phyloP scores from a whole-genome alignment of 148 eudicot genomes.

The Silene latifolia region DNA sequence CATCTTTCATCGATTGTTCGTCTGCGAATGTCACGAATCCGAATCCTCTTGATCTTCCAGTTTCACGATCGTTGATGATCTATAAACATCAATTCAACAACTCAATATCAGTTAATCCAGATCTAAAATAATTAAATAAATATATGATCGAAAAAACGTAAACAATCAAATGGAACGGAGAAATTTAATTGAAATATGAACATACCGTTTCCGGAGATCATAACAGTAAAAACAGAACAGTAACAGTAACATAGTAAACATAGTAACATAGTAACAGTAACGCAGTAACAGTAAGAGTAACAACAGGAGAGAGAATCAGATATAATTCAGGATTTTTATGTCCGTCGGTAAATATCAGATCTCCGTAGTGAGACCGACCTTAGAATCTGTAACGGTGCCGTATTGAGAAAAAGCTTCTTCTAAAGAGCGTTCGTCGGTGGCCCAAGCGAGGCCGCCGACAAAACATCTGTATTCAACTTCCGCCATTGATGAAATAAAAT shows the following conservation, averaged over 20 bases:
- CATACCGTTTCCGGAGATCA: slow-evolving; percentile 84
- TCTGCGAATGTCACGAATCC: slow-evolving; percentile 72
- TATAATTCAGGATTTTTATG: background rate
- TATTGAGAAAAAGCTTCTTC: slow-evolving; percentile 58
- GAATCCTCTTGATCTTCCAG: slow-evolving; percentile 82
- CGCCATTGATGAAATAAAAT: background rate
- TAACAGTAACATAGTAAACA: slow-evolving; percentile 22
- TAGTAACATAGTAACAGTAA: slow-evolving; percentile 18
- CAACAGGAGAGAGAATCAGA: slow-evolving; percentile 7
- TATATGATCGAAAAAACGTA: background rate
- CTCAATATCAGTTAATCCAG: slow-evolving; percentile 17
- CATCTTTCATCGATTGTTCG: slow-evolving; percentile 63
- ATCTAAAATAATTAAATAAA: background rate
- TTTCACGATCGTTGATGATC: slow-evolving; percentile 81
- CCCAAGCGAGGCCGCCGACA: slow-evolving; percentile 96
- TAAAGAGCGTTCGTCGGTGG: slow-evolving; percentile 59
- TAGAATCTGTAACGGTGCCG: slow-evolving; percentile 68
- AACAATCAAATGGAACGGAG: background rate
- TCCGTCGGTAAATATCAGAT: slow-evolving; percentile 30
- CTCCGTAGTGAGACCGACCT: slow-evolving; percentile 64
- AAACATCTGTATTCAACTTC: slow-evolving; percentile 84
- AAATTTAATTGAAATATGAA: slow-evolving; percentile 40
- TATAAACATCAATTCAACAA: slow-evolving; percentile 14
- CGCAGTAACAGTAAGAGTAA: slow-evolving; percentile 21
- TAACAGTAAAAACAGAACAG: slow-evolving; percentile 31